phyloP scores from a whole-genome alignment of 192 early-diverging fungal species.

The Coemansia sp. region DNA sequence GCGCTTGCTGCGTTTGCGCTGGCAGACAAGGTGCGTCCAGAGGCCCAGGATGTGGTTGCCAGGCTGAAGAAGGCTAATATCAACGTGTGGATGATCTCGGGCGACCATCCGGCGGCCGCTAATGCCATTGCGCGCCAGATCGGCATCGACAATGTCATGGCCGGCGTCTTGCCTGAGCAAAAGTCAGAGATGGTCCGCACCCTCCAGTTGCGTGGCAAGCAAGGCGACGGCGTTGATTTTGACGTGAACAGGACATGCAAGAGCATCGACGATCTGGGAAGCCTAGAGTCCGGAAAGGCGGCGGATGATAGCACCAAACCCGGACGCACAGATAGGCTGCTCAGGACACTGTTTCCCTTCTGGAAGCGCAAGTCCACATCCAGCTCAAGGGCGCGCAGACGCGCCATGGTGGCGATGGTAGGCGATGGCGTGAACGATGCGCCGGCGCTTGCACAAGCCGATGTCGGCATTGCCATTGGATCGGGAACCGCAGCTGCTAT shows the following conservation, averaged over 20 bases:
- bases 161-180: slow-evolving; percentile 86
- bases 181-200: slow-evolving; percentile 76
- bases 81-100: slow-evolving; percentile 88
- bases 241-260: neutral
- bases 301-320: neutral
- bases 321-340: neutral
- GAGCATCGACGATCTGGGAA: neutral
- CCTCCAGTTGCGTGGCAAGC: slow-evolving; percentile 62
- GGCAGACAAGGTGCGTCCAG: slow-evolving; percentile 82
- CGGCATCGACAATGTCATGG: slow-evolving; percentile 88
- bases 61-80: slow-evolving; percentile 75
- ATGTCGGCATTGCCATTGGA: slow-evolving; percentile 89
- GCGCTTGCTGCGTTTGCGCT: slow-evolving; percentile 74
- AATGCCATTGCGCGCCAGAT: slow-evolving; percentile 74
- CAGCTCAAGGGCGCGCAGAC: slow-evolving; percentile 23
- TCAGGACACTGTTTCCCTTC: neutral
- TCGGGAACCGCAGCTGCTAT: slow-evolving; percentile 90
- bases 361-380: neutral
- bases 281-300: slow-evolving; percentile 3
- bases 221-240: neutral
- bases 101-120: slow-evolving; percentile 85
- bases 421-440: slow-evolving; percentile 98
- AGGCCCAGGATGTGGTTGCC: slow-evolving; percentile 70
- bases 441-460: slow-evolving; percentile 84
- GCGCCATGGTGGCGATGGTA: slow-evolving; percentile 78